These are phyloP conservation scores for Eucalyptus fibrosa DNA, from an alignment of 345 rosid species.

Conservation along the genomic window DNA sequence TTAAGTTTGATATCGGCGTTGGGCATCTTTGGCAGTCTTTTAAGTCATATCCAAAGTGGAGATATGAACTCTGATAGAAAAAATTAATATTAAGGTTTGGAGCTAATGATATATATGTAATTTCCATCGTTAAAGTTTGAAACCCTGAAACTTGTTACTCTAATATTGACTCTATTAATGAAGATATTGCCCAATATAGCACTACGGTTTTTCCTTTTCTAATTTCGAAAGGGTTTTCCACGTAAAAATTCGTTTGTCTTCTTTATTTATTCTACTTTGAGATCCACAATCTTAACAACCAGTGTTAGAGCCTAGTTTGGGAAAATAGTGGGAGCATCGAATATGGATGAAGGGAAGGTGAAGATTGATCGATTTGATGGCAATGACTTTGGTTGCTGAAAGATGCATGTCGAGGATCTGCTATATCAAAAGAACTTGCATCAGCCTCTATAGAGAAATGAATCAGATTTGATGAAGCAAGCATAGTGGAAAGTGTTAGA, in stretches of 20 bases:
- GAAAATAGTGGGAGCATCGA: too few species aligned
- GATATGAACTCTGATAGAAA: neutral
- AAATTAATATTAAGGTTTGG: too few species aligned
- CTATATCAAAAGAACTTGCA: too few species aligned
- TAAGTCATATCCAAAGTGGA: constrained; percentile 51
- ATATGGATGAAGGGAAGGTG: too few species aligned
- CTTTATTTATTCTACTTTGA: too few species aligned
- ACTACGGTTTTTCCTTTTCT: neutral
- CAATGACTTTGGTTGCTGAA: too few species aligned
- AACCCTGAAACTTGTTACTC: neutral
- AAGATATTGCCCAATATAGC: neutral
- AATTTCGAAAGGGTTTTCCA: neutral
- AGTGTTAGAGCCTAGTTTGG: rapidly evolving
- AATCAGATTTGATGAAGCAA: too few species aligned
- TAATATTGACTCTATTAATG: neutral
- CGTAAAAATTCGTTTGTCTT: too few species aligned
- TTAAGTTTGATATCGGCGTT: constrained; percentile 44
- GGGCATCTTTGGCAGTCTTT: constrained; percentile 71
- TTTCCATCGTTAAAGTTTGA: neutral
- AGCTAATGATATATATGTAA: neutral
- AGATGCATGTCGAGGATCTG: too few species aligned
- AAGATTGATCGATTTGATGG: too few species aligned
- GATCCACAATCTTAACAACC: neutral
- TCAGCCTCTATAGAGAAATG: too few species aligned
- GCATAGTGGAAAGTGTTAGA: too few species aligned